phyloP scores from a whole-genome alignment of 2,329 filamentous ascomycete genomes.

The Epicoccum sorghinum region DNA sequence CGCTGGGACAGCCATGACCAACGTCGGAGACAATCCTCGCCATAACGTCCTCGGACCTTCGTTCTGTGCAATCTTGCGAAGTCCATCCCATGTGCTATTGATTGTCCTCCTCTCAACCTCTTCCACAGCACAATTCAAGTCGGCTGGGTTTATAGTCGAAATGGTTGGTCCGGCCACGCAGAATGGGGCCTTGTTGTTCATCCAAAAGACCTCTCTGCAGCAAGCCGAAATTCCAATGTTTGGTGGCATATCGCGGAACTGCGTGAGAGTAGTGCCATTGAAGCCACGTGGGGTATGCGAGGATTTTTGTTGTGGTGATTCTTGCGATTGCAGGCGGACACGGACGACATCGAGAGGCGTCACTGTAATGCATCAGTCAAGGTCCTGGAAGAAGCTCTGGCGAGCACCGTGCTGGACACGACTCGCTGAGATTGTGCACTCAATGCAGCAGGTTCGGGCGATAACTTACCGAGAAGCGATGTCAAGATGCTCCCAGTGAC shows the following conservation, averaged over 20 bases:
- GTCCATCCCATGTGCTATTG: constrained; percentile 87
- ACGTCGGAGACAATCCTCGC: constrained; percentile 90
- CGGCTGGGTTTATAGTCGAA: constrained; percentile 50
- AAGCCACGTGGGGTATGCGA: constrained; percentile 56
- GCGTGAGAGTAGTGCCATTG: constrained; percentile 40
- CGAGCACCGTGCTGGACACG: constrained; percentile 10
- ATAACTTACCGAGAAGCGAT: constrained; percentile 76
- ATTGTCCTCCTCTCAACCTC: constrained; percentile 83
- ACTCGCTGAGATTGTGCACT: background rate
- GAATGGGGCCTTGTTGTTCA: constrained; percentile 80
- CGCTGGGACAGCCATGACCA: constrained; percentile 90
- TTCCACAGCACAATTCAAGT: constrained; percentile 79
- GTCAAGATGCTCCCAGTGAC: constrained; percentile 89
- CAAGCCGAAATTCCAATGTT: constrained; percentile 92
- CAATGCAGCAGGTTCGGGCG: background rate
- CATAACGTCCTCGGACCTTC: constrained; percentile 87
- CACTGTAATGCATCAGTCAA: constrained; percentile 59
- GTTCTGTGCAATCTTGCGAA: constrained; percentile 93
- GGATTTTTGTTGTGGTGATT: constrained; percentile 56
- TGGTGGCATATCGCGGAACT: constrained; percentile 73
- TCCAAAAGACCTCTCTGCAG: constrained; percentile 96
- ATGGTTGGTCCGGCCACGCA: constrained; percentile 73
- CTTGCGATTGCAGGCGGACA: constrained; percentile 89
- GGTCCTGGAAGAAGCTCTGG: background rate
- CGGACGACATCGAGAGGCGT: constrained; percentile 97